Base-by-base conservation (phyloP, 208 protist species). In the Leishmania arabica region DNA sequence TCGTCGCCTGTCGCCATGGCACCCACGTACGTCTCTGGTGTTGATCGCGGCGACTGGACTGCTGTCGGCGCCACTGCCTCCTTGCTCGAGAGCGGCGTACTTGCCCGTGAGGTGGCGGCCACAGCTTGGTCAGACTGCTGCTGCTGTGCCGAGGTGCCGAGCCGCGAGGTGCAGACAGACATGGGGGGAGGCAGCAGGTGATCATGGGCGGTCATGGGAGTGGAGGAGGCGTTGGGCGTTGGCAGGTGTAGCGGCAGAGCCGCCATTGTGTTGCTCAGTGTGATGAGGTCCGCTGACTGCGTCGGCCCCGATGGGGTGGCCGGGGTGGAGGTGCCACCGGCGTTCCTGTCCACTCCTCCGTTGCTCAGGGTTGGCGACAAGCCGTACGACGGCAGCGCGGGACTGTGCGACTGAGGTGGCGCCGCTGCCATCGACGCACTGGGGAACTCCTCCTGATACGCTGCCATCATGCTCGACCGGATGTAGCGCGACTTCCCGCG, bases 171-270 rank as follows among this genome's bases (percentile, higher is more conserved):
- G 31, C 62, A 68, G 31, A 31, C 31, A 1, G 62, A 34, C 34
- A 77, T 53, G 5, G 81, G 6, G 0, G 77, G 82, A 1, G 82
- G 82, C 53, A 85, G 82, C 53, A 85, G 58, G 54, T 80, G 60
- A 47, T 80, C 69, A 40, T 51, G 51, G 15, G 72, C 17, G 8
- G 72, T 31, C 34, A 24, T 47, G 49, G 60, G 37, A 42, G 24
- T 6, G 34, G 34, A 56, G 51, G 72, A 56, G 31, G 72, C 27
- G 51, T 42, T 56, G 72, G 7, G 8, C 11, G 79, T 53, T 54
- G 54, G 62, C 42, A 34, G 40, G 34, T 7, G 47, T 7, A 56
- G 60, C 47, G 34, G 45, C 47, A 7, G 58, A n/a, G 60, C 49
- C 65, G 40, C 73, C 60, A 77, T 76, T 49, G 19, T 65, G 65